Percentiles rank a stretch among this genome's conserved stretches.
phyloP scores from a whole-genome alignment of 306 rosid species.

The Castanea mollissima region DNA sequence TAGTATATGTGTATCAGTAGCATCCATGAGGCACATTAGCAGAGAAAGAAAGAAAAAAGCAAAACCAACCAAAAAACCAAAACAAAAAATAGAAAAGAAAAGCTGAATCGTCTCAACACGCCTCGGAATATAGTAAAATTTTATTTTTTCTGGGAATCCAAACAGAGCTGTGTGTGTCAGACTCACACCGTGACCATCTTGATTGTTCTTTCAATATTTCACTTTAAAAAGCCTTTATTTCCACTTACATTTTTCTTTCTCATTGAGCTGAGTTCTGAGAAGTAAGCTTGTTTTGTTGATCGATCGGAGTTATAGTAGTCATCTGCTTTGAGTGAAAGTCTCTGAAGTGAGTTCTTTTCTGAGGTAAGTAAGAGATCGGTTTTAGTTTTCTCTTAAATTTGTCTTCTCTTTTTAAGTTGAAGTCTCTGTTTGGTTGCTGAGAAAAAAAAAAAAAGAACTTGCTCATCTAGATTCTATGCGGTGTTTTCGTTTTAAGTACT shows the following conservation, averaged over 20 bases:
- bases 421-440: conserved; percentile 14
- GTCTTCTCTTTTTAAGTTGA: neutral
- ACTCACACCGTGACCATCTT: conserved; percentile 20
- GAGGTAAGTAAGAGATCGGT: conserved; percentile 57
- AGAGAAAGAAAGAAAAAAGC: neutral
- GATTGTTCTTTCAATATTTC: conserved; percentile 4
- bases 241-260: conserved; percentile 27
- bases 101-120: conserved; percentile 54
- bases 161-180: conserved; percentile 32
- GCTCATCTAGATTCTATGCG: conserved; percentile 1
- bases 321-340: conserved; percentile 13
- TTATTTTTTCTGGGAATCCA: conserved; percentile 47
- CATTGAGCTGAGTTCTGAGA: conserved; percentile 1
- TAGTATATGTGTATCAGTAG: no score
- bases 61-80: conserved; percentile 1
- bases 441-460: neutral
- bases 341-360: conserved; percentile 7
- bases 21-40: no score
- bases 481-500: conserved; percentile 10
- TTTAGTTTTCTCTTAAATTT: neutral
- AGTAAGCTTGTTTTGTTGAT: neutral
- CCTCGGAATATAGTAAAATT: conserved; percentile 32
- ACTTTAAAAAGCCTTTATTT: conserved; percentile 12
- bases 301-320: conserved; percentile 8
- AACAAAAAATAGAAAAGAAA: conserved; percentile 27